phyloP scores from a whole-genome alignment of 2,329 filamentous ascomycete species.

The Hypoxylon sp. region DNA sequence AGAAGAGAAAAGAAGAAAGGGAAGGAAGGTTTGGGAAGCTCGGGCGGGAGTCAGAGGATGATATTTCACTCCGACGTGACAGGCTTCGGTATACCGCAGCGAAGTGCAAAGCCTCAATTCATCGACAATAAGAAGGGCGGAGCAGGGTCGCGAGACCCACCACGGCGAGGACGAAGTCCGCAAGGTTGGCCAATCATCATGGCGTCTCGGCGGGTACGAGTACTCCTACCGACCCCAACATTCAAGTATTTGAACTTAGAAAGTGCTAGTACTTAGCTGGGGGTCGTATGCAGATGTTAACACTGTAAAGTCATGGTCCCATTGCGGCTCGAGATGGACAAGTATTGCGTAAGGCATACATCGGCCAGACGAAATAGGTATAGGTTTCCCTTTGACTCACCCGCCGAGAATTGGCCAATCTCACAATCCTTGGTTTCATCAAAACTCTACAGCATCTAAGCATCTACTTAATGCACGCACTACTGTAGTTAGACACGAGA shows the following conservation, averaged over 20 bases:
- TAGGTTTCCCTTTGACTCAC: constrained; percentile 34
- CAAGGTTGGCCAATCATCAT: constrained; percentile 40
- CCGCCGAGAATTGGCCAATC: constrained; percentile 29
- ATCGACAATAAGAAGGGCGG: constrained; percentile 40
- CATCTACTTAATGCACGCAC: neutral
- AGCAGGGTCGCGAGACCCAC: constrained; percentile 36
- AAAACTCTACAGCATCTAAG: neutral
- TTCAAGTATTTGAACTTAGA: constrained; percentile 18
- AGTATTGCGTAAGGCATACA: constrained; percentile 33
- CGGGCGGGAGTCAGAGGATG: constrained; percentile 51
- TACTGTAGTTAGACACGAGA: neutral
- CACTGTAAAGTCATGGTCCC: constrained; percentile 20
- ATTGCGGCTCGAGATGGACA: constrained; percentile 21
- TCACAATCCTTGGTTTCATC: neutral
- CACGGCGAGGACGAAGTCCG: constrained; percentile 34
- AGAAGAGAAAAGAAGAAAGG: constrained; percentile 39
- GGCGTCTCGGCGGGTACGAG: constrained; percentile 3
- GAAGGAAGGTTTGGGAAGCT: constrained; percentile 24
- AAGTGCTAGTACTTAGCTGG: constrained; percentile 23
- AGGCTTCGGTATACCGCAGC: constrained; percentile 41
- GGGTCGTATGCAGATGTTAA: neutral
- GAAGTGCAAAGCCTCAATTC: constrained; percentile 46
- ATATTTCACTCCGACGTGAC: constrained; percentile 50
- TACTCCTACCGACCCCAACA: neutral
- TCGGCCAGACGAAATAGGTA: constrained; percentile 39